A percentile compares a stretch with the other conserved stretches of the same genome.
phyloP scores from a whole-genome alignment of 345 rosid genomes.

The Lepidium aucheri region DNA sequence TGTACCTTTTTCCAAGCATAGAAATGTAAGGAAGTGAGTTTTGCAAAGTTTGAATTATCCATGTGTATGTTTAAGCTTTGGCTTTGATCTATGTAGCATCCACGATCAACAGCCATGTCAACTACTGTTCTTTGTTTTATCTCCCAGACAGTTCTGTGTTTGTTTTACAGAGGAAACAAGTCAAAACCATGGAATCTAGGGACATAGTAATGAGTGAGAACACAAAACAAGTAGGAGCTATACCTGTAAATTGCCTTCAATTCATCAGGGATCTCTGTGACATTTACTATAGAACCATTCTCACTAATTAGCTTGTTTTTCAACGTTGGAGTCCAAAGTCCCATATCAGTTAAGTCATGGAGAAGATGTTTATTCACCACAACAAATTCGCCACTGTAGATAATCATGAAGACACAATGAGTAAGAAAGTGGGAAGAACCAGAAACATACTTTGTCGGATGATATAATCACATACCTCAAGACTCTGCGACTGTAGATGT shows the following conservation, averaged over 20 bases:
- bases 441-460: neutral
- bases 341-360: constrained; percentile 69
- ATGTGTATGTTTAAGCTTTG: constrained; percentile 81
- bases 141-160: constrained; percentile 65
- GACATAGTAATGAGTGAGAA: neutral
- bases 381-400: constrained; percentile 70
- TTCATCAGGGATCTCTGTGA: constrained; percentile 52
- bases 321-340: constrained; percentile 52
- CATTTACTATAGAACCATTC: constrained; percentile 53
- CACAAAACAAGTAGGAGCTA: neutral
- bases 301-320: constrained; percentile 58
- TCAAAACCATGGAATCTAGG: neutral
- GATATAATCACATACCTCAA: constrained; percentile 37
- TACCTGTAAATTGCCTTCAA: constrained; percentile 62
- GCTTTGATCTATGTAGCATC: constrained; percentile 73
- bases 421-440: neutral
- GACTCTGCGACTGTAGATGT: constrained; percentile 72
- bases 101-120: constrained; percentile 77
- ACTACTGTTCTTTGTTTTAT: constrained; percentile 66
- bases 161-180: neutral
- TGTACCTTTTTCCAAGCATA: constrained; percentile 72
- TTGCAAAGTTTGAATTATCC: constrained; percentile 65
- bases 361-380: constrained; percentile 84
- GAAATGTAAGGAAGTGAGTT: constrained; percentile 64
- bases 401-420: neutral